These are phyloP conservation scores for Drechslerella dactyloides DNA, from an alignment of 2,329 filamentous ascomycete genomes.

Conservation along the genomic window DNA sequence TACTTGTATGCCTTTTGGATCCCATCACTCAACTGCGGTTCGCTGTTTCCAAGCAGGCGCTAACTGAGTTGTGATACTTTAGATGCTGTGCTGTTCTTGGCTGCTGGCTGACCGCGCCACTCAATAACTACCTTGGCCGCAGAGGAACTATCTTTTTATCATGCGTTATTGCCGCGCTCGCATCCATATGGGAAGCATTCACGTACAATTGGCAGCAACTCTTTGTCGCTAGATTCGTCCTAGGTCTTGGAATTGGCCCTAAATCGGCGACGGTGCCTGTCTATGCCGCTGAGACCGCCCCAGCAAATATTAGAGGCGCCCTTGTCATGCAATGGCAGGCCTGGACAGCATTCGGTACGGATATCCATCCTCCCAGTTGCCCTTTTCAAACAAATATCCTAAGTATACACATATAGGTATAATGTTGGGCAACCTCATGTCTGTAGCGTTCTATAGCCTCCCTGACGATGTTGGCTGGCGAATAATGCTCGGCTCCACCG, in stretches of 20 bases:
- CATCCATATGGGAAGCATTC: slow-evolving; percentile 67
- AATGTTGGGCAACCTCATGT: slow-evolving; percentile 68
- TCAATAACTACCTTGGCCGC: slow-evolving; percentile 73
- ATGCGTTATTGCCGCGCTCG: slow-evolving; percentile 70
- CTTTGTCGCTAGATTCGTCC: slow-evolving; percentile 72
- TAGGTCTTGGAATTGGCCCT: slow-evolving; percentile 78
- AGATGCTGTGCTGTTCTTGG: slow-evolving; percentile 70
- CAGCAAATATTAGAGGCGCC: slow-evolving; percentile 72
- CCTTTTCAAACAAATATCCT: slow-evolving; percentile 52
- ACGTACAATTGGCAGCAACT: slow-evolving; percentile 75
- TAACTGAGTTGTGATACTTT: not conserved
- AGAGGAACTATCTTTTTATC: slow-evolving; percentile 78
- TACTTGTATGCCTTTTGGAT: slow-evolving; percentile 56
- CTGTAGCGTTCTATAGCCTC: slow-evolving; percentile 38
- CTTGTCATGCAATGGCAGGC: slow-evolving; percentile 85
- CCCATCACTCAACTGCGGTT: too few species aligned
- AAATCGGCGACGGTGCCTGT: slow-evolving; percentile 78
- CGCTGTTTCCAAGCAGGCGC: too few species aligned
- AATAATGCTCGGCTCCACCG: slow-evolving; percentile 72
- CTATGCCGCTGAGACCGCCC: slow-evolving; percentile 76
- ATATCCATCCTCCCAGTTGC: too few species aligned
- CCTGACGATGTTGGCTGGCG: slow-evolving; percentile 64
- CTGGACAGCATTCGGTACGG: slow-evolving; percentile 67
- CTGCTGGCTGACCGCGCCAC: slow-evolving; percentile 72
- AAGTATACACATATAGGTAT: slow-evolving; percentile 55